Percentiles rank a stretch among this genome's conserved stretches.
Evolutionary conservation across 208 protist genomes (phyloP).

Genomic region (Acanthamoeba sp.): DNA sequence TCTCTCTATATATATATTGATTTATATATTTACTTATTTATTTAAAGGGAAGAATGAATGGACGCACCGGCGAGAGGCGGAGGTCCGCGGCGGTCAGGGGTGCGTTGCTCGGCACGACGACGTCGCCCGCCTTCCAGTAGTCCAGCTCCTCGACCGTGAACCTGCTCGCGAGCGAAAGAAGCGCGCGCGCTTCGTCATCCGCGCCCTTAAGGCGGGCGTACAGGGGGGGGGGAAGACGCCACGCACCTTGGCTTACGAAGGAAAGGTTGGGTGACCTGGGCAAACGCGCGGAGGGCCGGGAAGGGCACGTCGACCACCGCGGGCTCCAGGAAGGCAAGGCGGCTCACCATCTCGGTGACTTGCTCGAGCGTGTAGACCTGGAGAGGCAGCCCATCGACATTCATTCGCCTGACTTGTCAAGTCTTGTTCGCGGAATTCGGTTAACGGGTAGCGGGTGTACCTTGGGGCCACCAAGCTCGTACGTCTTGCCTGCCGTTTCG

Average conservation of each 20-base stretch:
- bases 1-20: no score
- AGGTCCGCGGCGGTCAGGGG: neutral
- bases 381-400: neutral
- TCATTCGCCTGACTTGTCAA: neutral
- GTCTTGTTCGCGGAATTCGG: no score
- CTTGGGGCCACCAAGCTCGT: slow-evolving; percentile 72
- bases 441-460: neutral
- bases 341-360: neutral
- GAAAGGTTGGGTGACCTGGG: neutral
- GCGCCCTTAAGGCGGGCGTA: neutral
- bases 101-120: neutral
- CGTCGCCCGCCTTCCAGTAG: slow-evolving; percentile 24
- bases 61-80: neutral
- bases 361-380: slow-evolving; percentile 27
- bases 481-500: slow-evolving; percentile 39
- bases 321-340: neutral
- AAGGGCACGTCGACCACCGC: slow-evolving; percentile 13
- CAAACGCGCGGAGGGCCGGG: neutral
- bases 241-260: slow-evolving; percentile 4
- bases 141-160: slow-evolving; percentile 31
- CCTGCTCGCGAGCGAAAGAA: neutral
- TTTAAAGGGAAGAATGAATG: no score
- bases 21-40: no score
- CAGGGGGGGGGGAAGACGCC: neutral
- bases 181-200: no score